phyloP scores from a whole-genome alignment of 495 filamentous ascomycete genomes.

The Penicillium ochrochloron region DNA sequence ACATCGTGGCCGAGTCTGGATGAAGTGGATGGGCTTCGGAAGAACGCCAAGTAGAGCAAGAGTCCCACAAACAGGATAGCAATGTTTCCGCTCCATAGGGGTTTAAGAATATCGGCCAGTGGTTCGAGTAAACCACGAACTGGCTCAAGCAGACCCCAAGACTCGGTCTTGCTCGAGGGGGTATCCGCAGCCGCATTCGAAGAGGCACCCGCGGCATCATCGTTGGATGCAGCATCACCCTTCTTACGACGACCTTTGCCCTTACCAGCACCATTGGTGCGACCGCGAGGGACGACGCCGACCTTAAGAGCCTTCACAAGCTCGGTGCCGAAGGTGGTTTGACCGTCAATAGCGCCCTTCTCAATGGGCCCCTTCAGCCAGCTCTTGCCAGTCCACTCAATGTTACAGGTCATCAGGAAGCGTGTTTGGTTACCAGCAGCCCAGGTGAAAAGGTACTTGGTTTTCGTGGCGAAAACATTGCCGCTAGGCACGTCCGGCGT shows the following conservation, averaged over 20 bases:
- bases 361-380: conserved; percentile 98
- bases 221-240: conserved; percentile 42
- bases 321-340: conserved; percentile 77
- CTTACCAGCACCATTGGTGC: conserved; percentile 42
- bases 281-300: conserved; percentile 68
- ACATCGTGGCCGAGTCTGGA: conserved; percentile 42
- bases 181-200: conserved; percentile 50
- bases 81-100: conserved; percentile 73
- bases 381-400: conserved; percentile 97
- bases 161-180: conserved; percentile 44
- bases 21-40: conserved; percentile 55
- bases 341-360: conserved; percentile 91
- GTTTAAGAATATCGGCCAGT: conserved; percentile 68
- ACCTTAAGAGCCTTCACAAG: conserved; percentile 72
- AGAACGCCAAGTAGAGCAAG: conserved; percentile 62
- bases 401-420: conserved; percentile 80
- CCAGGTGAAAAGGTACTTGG: conserved; percentile 94
- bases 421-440: conserved; percentile 81
- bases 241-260: conserved; percentile 61
- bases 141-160: conserved; percentile 85
- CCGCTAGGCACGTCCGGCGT: conserved; percentile 96
- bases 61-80: conserved; percentile 52
- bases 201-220: conserved; percentile 41
- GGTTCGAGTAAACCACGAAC: conserved; percentile 71
- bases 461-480: conserved; percentile 88